These are phyloP conservation scores for Paragyromitra xinjiangensis DNA, from an alignment of 495 filamentous ascomycete species.

Conservation along the genomic window DNA sequence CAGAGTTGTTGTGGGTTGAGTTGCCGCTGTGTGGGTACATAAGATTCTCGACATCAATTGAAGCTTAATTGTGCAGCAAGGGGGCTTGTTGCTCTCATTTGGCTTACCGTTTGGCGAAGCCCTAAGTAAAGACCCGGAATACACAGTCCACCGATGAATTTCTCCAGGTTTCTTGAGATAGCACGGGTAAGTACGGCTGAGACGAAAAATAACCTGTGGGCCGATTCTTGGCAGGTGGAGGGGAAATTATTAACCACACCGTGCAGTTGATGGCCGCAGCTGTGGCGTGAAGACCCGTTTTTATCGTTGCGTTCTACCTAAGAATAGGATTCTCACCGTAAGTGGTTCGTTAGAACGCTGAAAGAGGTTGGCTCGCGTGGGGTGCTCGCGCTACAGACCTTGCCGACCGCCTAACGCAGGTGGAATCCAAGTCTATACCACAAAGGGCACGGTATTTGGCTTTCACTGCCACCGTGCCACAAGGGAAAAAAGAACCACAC, in stretches of 20 bases:
- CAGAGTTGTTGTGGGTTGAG: neutral
- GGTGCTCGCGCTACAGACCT: constrained; percentile 16
- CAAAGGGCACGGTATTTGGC: constrained; percentile 2
- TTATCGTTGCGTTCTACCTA: constrained; percentile 7
- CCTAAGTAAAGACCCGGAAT: constrained; percentile 2
- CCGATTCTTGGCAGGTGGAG: constrained; percentile 11
- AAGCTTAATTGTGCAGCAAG: neutral
- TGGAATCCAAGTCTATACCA: constrained; percentile 14
- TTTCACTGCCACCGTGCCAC: constrained; percentile 50
- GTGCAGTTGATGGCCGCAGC: constrained; percentile 10
- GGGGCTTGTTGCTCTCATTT: constrained; percentile 1
- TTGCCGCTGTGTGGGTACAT: neutral
- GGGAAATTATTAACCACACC: constrained; percentile 8
- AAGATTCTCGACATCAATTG: neutral
- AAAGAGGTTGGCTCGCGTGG: constrained; percentile 32
- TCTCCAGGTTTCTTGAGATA: constrained; percentile 22
- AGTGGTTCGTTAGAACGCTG: constrained; percentile 7
- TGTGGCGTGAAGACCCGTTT: constrained; percentile 32
- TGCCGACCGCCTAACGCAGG: constrained; percentile 26
- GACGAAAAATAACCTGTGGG: constrained; percentile 19
- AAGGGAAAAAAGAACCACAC: constrained; percentile 13
- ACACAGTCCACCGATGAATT: constrained; percentile 22
- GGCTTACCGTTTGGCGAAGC: constrained; percentile 13
- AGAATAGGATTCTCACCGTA: constrained; percentile 28
- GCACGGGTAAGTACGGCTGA: constrained; percentile 30